Conservation (phyloP, 352 stramenopile genomes). For the Phytopythium boreale region DNA sequence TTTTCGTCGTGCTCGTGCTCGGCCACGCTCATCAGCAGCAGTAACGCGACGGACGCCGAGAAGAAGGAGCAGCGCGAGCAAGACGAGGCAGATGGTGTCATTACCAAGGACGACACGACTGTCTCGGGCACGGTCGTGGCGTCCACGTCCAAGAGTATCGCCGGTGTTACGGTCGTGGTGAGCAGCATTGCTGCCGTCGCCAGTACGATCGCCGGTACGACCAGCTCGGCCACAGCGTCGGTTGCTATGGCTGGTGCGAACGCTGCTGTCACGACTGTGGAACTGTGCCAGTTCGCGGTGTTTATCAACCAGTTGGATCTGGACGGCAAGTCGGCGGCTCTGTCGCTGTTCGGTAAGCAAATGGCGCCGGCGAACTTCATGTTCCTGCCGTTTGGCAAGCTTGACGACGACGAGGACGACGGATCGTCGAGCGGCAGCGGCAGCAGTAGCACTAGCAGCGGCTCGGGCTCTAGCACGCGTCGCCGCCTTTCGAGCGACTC, state of each 20-base stretch:
- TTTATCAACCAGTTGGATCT: constrained; percentile 77
- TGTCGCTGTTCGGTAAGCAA: constrained; percentile 67
- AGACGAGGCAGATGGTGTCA: constrained; percentile 44
- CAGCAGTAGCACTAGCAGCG: constrained; percentile 12
- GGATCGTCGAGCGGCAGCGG: constrained; percentile 21
- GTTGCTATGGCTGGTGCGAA: constrained; percentile 53
- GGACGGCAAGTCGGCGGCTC: constrained; percentile 61
- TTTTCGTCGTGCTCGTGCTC: constrained; percentile 72
- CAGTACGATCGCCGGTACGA: constrained; percentile 44
- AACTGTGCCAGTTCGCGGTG: constrained; percentile 80
- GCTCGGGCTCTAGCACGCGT: constrained; percentile 9
- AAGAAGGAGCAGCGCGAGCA: constrained; percentile 61
- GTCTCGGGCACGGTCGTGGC: constrained; percentile 55
- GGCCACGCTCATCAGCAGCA: constrained; percentile 42
- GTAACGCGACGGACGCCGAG: constrained; percentile 30
- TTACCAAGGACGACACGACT: constrained; percentile 63
- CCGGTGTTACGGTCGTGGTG: constrained; percentile 64
- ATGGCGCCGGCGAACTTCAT: constrained; percentile 75
- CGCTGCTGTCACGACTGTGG: constrained; percentile 68
- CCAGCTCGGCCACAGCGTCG: constrained; percentile 39
- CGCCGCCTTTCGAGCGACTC: constrained; percentile 32
- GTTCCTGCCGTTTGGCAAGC: constrained; percentile 73
- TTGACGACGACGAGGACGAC: constrained; percentile 21
- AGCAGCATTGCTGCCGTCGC: constrained; percentile 72
- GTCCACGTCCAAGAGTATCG: constrained; percentile 63